Evolutionary conservation across 1,284 basidiomycete species (phyloP).

Genomic region (Ceratobasidium sp.): DNA sequence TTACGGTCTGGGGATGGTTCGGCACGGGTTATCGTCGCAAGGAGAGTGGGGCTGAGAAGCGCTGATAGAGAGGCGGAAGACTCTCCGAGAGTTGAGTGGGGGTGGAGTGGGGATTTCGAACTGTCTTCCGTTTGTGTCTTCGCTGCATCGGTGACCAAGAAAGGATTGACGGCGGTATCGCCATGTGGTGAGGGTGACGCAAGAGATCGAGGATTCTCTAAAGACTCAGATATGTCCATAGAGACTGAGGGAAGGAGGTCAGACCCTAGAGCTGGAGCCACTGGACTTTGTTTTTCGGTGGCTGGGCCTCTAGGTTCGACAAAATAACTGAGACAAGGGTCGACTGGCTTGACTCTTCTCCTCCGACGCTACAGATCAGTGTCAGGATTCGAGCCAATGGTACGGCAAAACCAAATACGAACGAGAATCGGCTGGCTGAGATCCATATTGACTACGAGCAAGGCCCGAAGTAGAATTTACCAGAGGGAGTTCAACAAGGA

Average conservation of each 20-base stretch:
- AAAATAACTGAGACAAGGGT: constrained; percentile 14
- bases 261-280: no score
- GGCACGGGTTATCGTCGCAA: constrained; percentile 7
- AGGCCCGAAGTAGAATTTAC: no score
- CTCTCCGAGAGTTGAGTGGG: no score
- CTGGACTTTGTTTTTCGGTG: no score
- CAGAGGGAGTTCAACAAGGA: not conserved
- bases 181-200: no score
- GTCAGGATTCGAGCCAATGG: not conserved
- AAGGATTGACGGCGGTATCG: no score
- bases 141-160: no score
- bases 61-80: not conserved
- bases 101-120: no score
- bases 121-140: no score
- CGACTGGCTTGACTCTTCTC: constrained; percentile 6
- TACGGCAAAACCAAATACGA: not conserved
- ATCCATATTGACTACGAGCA: not conserved
- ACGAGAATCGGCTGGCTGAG: constrained; percentile 24
- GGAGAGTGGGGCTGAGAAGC: not conserved
- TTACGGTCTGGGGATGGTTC: constrained; percentile 3
- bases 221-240: no score
- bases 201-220: no score
- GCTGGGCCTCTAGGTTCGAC: not conserved
- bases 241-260: no score
- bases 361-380: not conserved